These are phyloP conservation scores for Pleurotus djamor DNA, from an alignment of 768 basidiomycete genomes.

Conservation along the genomic window DNA sequence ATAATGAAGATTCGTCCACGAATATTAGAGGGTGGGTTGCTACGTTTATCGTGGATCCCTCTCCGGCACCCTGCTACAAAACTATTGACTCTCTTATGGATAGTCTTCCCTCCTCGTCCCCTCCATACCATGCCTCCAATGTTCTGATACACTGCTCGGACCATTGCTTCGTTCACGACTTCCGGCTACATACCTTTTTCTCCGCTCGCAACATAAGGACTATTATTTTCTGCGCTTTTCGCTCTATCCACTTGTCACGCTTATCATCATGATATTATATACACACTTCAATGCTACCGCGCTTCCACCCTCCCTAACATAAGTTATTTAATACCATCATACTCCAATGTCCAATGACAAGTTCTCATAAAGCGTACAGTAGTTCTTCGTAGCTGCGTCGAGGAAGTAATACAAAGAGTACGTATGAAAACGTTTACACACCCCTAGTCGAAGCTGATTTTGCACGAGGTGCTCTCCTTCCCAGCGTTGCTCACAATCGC, in stretches of 20 bases:
- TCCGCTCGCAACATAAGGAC: not conserved
- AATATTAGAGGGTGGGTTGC: not conserved
- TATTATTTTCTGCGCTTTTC: not conserved
- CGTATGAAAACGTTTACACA: no score
- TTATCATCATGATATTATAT: constrained; percentile 3
- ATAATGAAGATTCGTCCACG: not conserved
- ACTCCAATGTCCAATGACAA: not conserved
- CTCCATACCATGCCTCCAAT: not conserved
- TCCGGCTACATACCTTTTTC: not conserved
- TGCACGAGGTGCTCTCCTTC: not conserved
- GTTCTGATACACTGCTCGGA: not conserved
- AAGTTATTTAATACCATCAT: constrained; percentile 4
- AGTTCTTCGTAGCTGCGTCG: no score
- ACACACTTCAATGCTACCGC: not conserved
- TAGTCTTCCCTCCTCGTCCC: not conserved
- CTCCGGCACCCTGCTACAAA: not conserved
- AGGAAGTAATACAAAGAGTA: no score
- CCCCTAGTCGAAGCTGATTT: no score
- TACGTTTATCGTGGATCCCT: not conserved
- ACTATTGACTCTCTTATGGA: not conserved
- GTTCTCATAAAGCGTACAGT: not conserved
- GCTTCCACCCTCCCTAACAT: constrained; percentile 1
- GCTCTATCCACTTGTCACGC: not conserved
- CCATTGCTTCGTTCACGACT: constrained; percentile 4
- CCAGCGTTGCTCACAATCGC: not conserved